These are phyloP conservation scores for Aureobasidium sp. DNA, from an alignment of 2,329 filamentous ascomycete species.

Conservation along the genomic window DNA sequence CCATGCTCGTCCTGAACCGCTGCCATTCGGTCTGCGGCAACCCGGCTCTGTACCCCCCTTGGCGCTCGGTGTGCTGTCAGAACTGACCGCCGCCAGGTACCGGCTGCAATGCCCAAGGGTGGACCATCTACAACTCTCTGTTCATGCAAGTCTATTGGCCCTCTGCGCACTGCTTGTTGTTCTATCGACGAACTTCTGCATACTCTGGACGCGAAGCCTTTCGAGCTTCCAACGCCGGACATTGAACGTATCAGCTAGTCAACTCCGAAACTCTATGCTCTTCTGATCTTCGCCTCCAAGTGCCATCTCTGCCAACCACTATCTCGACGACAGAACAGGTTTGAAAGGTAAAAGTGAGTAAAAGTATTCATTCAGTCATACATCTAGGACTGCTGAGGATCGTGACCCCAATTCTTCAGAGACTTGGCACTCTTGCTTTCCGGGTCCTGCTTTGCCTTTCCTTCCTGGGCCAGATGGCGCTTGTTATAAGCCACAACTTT, in stretches of 20 bases:
- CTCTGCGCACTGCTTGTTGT: background rate
- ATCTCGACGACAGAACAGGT: background rate
- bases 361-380: background rate
- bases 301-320: background rate
- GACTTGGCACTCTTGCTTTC: constrained; percentile 48
- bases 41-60: background rate
- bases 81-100: background rate
- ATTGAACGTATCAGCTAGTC: background rate
- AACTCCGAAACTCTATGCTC: background rate
- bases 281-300: background rate
- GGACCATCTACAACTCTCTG: background rate
- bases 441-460: constrained; percentile 48
- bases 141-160: background rate
- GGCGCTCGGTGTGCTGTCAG: background rate
- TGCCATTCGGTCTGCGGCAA: background rate
- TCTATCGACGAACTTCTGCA: background rate
- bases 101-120: background rate
- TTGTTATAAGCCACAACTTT: constrained; percentile 58
- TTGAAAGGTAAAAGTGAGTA: background rate
- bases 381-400: constrained; percentile 24
- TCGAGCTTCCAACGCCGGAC: background rate
- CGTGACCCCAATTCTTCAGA: constrained; percentile 51
- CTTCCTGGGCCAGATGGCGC: constrained; percentile 56
- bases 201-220: background rate
- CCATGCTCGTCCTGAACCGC: background rate